Evolutionary conservation across 495 filamentous ascomycete species (phyloP), one percentile per base, ranked within the genome.

Genomic region (Hapsidospora chrysogenum): DNA sequence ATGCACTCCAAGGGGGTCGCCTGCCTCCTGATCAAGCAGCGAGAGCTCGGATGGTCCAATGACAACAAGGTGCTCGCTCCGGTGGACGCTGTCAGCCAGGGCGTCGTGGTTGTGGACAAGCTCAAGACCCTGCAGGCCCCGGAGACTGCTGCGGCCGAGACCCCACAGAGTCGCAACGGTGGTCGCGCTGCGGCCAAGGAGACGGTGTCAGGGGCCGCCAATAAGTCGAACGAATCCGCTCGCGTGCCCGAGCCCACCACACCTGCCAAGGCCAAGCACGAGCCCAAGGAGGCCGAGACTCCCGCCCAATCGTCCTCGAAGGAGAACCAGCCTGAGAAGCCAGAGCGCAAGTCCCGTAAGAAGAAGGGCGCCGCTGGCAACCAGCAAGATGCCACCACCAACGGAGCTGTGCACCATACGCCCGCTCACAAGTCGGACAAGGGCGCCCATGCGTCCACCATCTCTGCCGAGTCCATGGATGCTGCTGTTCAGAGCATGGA

Each of bases 1-100:
- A 92, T 93, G 77, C 86, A 99, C 54, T 92, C 89, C 6, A 89
- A 83, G 53, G 92, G 92, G 40, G 85, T 95, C 28, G 85, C 83
- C 1, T 84, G 79, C 47, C 45, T 95, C 20, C 75, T 68, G 46
- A 71, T 99, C 46, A 86, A 77, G 52, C 79, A 81, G 52, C 71
- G 76, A 31, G 86, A 95, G 54, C 58, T 99, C 36, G 89, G 92
- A 3, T 95, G 84, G 85, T 75, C 70, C 37, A 58, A 68, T 23
- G 84, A 96, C 22, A 85, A 80, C 53, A 89, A 85, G 54, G 79
- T 85, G 35, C 60, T 93, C 26, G 53, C 72, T 38, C 61, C 78
- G 1, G 63, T 85, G 14, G 75, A 92, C 58, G 87, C 81, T 13
- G 57, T 78, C 30, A 65, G 77, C 27, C 66, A 68, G 25, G 79